These are phyloP conservation scores for Micractinium conductrix DNA, from an alignment of 139 green algal species.

Conservation along the genomic window DNA sequence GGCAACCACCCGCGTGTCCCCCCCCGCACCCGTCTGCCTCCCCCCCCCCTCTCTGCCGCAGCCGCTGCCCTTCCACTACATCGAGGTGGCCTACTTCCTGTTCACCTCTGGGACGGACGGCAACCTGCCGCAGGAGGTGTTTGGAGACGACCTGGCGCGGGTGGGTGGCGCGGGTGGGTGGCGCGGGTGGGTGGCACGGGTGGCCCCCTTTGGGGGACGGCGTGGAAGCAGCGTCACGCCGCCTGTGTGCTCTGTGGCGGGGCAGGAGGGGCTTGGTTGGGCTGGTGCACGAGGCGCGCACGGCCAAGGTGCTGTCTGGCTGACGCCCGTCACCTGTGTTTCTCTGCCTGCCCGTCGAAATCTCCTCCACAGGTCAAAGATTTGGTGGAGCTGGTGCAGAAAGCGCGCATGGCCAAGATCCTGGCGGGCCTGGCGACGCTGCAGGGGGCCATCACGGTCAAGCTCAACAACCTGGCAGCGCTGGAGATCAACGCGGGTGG, in stretches of 20 bases:
- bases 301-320: background rate
- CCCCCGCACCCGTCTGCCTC: too few relatives aligned
- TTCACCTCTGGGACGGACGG: conserved; percentile 46
- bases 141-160: conserved; percentile 38
- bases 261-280: too few relatives aligned
- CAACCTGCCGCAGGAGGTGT: conserved; percentile 48
- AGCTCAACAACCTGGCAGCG: conserved; percentile 85
- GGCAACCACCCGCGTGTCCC: background rate
- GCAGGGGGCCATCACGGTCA: conserved; percentile 75
- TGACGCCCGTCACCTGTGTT: background rate
- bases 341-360: background rate
- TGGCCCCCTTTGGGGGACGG: too few relatives aligned
- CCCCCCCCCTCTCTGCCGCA: too few relatives aligned
- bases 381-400: conserved; percentile 75
- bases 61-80: conserved; percentile 80
- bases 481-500: conserved; percentile 81
- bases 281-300: background rate
- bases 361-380: conserved; percentile 58
- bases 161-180: too few relatives aligned
- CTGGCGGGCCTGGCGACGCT: conserved; percentile 76
- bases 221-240: too few relatives aligned
- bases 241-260: too few relatives aligned
- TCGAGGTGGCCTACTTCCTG: conserved; percentile 59
- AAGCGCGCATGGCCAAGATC: conserved; percentile 84
- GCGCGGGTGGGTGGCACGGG: too few relatives aligned